A percentile compares a stretch with the other conserved stretches of the same genome.
Evolutionary conservation across 2,329 filamentous ascomycete species (phyloP).

Genomic region (Colletotrichum chlorophyti): DNA sequence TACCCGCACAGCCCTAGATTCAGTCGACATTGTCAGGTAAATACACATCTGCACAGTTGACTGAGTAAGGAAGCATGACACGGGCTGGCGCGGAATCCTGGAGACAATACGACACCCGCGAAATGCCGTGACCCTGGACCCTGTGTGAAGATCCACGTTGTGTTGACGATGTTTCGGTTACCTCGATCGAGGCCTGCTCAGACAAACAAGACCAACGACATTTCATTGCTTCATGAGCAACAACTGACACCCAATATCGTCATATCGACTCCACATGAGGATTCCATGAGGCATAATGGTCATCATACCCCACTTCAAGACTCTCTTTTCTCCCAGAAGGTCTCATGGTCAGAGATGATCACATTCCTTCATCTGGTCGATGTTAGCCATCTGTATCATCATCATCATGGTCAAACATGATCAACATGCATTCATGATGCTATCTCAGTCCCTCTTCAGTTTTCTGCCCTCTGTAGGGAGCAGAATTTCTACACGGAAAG

Average conservation of each 20-base stretch:
- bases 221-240: constrained; percentile 9
- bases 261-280: neutral
- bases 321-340: neutral
- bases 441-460: neutral
- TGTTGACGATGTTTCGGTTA: constrained; percentile 16
- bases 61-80: constrained; percentile 18
- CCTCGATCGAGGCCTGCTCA: neutral
- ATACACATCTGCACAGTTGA: neutral
- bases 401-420: constrained; percentile 12
- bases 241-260: neutral
- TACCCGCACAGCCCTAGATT: neutral
- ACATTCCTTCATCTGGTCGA: neutral
- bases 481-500: constrained; percentile 13
- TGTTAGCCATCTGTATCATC: neutral
- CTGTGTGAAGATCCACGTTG: constrained; percentile 5
- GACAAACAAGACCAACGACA: neutral
- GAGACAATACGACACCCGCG: neutral
- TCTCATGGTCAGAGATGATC: neutral
- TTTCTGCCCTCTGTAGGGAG: neutral
- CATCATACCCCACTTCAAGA: constrained; percentile 8
- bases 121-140: neutral
- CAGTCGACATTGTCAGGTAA: constrained; percentile 7
- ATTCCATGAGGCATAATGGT: neutral
- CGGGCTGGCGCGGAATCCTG: neutral
- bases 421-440: constrained; percentile 1